Conservation (phyloP, 345 rosid genomes). For the Populus euphratica region DNA sequence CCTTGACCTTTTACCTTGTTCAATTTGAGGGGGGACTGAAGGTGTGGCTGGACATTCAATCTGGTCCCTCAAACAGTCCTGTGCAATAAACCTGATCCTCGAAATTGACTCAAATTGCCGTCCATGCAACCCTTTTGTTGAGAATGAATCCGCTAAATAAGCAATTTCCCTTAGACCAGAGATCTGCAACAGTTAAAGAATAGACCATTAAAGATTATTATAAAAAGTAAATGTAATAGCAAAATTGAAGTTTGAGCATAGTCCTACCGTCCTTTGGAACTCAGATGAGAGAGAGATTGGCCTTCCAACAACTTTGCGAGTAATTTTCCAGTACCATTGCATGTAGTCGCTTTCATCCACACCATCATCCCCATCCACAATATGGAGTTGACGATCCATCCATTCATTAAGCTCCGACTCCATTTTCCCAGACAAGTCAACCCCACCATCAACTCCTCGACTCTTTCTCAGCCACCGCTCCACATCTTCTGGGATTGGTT, state of each 20-base stretch:
- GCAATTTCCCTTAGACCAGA: constrained; percentile 30
- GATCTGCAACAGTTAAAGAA: constrained; percentile 14
- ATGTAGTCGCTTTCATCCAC: constrained; percentile 71
- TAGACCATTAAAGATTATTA: neutral
- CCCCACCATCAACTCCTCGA: constrained; percentile 96
- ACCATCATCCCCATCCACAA: constrained; percentile 59
- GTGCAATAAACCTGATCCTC: constrained; percentile 33
- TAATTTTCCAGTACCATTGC: constrained; percentile 73
- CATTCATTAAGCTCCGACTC: constrained; percentile 86
- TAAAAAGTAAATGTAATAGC: neutral
- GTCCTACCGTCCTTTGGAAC: constrained; percentile 30
- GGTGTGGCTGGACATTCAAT: constrained; percentile 18
- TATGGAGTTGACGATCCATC: constrained; percentile 56
- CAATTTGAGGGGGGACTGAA: constrained; percentile 15
- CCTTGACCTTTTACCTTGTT: constrained; percentile 21
- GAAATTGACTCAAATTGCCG: constrained; percentile 34
- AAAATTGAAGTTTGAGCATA: neutral
- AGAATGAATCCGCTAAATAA: constrained; percentile 28
- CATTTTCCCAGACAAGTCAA: constrained; percentile 89
- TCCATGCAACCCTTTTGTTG: constrained; percentile 28
- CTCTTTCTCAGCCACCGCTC: constrained; percentile 88
- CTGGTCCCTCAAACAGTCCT: constrained; percentile 36
- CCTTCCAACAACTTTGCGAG: constrained; percentile 52
- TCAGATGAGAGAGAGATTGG: constrained; percentile 34
- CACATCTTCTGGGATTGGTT: constrained; percentile 82